A percentile compares a stretch with the other conserved stretches of the same genome.
phyloP scores from a whole-genome alignment of 352 stramenopile genomes.

The Pelagophyceae sp. region DNA sequence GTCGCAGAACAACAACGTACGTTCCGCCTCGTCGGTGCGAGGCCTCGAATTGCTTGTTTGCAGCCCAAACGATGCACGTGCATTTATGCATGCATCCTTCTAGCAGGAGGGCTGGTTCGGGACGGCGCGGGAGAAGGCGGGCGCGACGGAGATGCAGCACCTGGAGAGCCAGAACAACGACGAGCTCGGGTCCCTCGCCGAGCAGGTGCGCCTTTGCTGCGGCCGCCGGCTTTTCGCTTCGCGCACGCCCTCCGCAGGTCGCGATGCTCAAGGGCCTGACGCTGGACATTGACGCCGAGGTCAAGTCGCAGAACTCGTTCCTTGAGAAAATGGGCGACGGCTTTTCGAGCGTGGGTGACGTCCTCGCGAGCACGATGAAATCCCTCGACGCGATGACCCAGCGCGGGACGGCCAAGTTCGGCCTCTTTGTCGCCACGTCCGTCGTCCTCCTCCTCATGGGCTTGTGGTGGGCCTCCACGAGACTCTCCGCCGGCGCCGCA shows the following conservation, averaged over 20 bases:
- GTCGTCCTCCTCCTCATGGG: neutral
- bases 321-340: constrained; percentile 55
- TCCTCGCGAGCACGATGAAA: neutral
- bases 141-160: neutral
- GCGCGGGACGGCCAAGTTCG: neutral
- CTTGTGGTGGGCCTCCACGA: no score
- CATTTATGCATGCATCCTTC: no score
- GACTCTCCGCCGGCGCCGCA: no score
- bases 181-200: neutral
- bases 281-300: constrained; percentile 57
- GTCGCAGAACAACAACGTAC: no score
- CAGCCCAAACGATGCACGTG: no score
- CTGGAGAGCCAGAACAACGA: neutral
- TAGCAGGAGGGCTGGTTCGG: neutral
- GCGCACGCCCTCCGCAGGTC: constrained; percentile 33
- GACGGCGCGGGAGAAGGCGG: neutral
- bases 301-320: constrained; percentile 53
- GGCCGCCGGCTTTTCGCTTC: neutral
- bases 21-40: no score
- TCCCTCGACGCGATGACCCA: neutral
- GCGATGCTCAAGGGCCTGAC: constrained; percentile 53
- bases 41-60: no score
- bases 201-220: neutral
- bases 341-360: constrained; percentile 32
- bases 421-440: neutral